These are phyloP conservation scores for Blastobotrys petasosporus DNA, from an alignment of 1,139 yeast genomes.

Conservation along the genomic window DNA sequence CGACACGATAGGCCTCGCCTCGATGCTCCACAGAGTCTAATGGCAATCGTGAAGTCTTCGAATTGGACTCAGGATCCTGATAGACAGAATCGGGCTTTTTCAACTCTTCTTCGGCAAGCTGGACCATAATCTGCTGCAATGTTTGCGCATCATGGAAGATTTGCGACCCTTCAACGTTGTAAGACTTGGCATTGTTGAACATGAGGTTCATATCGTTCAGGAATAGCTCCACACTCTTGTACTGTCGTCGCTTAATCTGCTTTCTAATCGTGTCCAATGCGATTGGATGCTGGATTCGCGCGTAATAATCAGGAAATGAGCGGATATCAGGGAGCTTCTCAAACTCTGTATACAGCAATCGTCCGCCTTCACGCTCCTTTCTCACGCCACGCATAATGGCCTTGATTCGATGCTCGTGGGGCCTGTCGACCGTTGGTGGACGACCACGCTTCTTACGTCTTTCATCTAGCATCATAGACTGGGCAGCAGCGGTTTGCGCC, in stretches of 20 bases:
- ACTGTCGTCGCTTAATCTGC: conserved; percentile 81
- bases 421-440: conserved; percentile 93
- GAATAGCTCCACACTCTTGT: conserved; percentile 67
- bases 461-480: conserved; percentile 34
- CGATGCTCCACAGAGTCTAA: conserved; percentile 67
- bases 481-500: conserved; percentile 14
- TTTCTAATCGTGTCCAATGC: conserved; percentile 76
- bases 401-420: conserved; percentile 88
- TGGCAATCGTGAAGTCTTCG: conserved; percentile 61
- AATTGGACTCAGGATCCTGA: conserved; percentile 50
- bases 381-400: conserved; percentile 75
- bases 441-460: conserved; percentile 79
- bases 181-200: conserved; percentile 68
- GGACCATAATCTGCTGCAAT: conserved; percentile 58
- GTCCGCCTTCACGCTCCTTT: conserved; percentile 50
- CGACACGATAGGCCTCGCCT: conserved; percentile 72
- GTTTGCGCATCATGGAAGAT: conserved; percentile 54
- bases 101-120: conserved; percentile 62
- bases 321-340: conserved; percentile 78
- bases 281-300: conserved; percentile 60
- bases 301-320: conserved; percentile 62
- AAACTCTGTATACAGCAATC: conserved; percentile 52
- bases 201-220: conserved; percentile 69
- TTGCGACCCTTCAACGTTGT: conserved; percentile 52
- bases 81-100: conserved; percentile 77